A percentile compares a stretch with the other conserved stretches of the same genome.
Evolutionary conservation across 2,329 filamentous ascomycete species (phyloP).

Genomic region (Colletotrichum gigasporum): DNA sequence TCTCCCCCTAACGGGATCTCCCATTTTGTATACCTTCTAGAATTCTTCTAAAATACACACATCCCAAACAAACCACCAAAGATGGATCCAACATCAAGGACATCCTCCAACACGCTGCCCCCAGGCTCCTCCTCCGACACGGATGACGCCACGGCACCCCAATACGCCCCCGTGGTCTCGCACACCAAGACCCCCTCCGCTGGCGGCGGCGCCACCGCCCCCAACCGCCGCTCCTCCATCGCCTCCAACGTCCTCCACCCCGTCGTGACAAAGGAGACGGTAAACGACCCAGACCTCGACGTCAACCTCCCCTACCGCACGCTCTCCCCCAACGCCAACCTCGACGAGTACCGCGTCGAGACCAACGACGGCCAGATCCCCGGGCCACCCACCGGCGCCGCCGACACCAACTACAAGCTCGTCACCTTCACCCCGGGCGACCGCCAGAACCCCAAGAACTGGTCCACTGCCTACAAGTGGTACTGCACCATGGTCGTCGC

Average conservation of each 20-base stretch:
- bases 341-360: constrained; percentile 75
- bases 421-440: constrained; percentile 75
- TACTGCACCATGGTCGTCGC: constrained; percentile 88
- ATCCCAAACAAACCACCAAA: neutral
- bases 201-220: neutral
- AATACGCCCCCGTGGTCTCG: constrained; percentile 17
- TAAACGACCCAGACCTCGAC: constrained; percentile 52
- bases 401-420: constrained; percentile 54
- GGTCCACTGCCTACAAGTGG: constrained; percentile 82
- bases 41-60: neutral
- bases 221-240: constrained; percentile 34
- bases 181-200: neutral
- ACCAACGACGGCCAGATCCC: constrained; percentile 70
- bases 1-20: no score
- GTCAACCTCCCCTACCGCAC: constrained; percentile 73
- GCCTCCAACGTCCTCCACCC: constrained; percentile 32
- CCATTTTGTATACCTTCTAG: neutral
- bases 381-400: constrained; percentile 39
- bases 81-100: constrained; percentile 15
- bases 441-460: constrained; percentile 86
- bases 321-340: constrained; percentile 66
- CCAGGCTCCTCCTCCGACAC: constrained; percentile 11
- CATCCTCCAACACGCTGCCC: constrained; percentile 17
- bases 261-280: constrained; percentile 43
- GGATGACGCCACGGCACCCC: neutral